phyloP scores from a whole-genome alignment of 169 alveolate genomes.

The Plasmodium coatneyi region DNA sequence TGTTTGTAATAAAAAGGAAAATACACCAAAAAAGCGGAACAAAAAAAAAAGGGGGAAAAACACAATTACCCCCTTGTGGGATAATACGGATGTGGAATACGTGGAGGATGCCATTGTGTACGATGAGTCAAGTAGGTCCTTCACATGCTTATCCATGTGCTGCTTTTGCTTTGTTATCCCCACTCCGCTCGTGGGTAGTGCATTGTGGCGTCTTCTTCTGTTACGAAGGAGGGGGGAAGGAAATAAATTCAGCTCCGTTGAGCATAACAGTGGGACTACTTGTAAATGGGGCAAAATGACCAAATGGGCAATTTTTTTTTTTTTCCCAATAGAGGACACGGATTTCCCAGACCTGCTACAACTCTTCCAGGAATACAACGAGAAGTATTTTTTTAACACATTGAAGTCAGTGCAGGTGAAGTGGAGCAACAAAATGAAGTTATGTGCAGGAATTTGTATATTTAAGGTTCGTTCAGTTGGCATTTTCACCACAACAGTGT shows the following conservation, averaged over 20 bases:
- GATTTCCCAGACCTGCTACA: slow-evolving; percentile 87
- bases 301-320: not conserved
- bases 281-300: not conserved
- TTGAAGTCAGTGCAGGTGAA: slow-evolving; percentile 87
- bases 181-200: not conserved
- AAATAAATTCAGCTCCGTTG: not conserved
- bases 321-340: slow-evolving; percentile 49
- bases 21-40: slow-evolving; percentile 1
- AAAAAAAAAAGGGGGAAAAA: slow-evolving; percentile 16
- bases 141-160: not conserved
- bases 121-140: slow-evolving; percentile 48
- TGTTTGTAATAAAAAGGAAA: slow-evolving; percentile 24
- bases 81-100: slow-evolving; percentile 29
- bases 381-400: slow-evolving; percentile 84
- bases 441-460: slow-evolving; percentile 93
- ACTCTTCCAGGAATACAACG: slow-evolving; percentile 85
- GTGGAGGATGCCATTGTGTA: slow-evolving; percentile 54
- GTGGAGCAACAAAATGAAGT: slow-evolving; percentile 94
- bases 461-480: slow-evolving; percentile 71
- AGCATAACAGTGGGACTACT: not conserved
- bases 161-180: not conserved
- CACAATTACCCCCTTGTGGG: not conserved
- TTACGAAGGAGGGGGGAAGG: not conserved
- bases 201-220: not conserved
- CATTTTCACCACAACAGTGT: not conserved